Evolutionary conservation across 1,284 basidiomycete species (phyloP).

Genomic region (Sanghuangporus weigelae): DNA sequence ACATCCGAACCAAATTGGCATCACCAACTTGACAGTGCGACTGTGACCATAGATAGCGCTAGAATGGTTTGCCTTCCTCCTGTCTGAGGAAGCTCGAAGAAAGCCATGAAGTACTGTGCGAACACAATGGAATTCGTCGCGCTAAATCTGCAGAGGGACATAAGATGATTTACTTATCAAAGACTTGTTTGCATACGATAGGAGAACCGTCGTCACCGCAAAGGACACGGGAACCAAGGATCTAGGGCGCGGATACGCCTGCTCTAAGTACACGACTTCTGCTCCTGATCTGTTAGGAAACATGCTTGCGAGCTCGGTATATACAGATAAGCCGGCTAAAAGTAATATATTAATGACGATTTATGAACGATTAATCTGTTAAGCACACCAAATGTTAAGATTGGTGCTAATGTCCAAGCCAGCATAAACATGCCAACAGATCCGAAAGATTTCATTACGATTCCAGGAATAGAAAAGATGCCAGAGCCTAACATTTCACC

Average conservation of each 20-base stretch:
- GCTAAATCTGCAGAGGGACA: conserved; percentile 20
- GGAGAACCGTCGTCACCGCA: conserved; percentile 37
- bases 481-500: conserved; percentile 41
- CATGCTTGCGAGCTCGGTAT: conserved; percentile 26
- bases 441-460: conserved; percentile 36
- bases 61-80: conserved; percentile 22
- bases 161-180: neutral
- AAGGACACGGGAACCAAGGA: conserved; percentile 36
- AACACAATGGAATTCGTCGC: conserved; percentile 27
- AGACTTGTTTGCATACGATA: conserved; percentile 26
- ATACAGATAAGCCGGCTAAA: conserved; percentile 24
- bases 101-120: conserved; percentile 26
- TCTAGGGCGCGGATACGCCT: conserved; percentile 36
- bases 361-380: neutral
- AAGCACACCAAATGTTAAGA: conserved; percentile 30
- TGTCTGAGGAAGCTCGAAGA: conserved; percentile 23
- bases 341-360: neutral
- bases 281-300: conserved; percentile 46
- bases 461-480: conserved; percentile 37
- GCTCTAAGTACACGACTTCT: conserved; percentile 43
- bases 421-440: conserved; percentile 38
- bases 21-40: conserved; percentile 22
- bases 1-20: neutral
- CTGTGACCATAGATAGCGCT: conserved; percentile 23
- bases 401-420: conserved; percentile 40